A percentile compares a stretch with the other conserved stretches of the same genome.
These are phyloP conservation scores for Colletotrichum acutatum DNA, from an alignment of 2,329 filamentous ascomycete species.

Conservation along the genomic window DNA sequence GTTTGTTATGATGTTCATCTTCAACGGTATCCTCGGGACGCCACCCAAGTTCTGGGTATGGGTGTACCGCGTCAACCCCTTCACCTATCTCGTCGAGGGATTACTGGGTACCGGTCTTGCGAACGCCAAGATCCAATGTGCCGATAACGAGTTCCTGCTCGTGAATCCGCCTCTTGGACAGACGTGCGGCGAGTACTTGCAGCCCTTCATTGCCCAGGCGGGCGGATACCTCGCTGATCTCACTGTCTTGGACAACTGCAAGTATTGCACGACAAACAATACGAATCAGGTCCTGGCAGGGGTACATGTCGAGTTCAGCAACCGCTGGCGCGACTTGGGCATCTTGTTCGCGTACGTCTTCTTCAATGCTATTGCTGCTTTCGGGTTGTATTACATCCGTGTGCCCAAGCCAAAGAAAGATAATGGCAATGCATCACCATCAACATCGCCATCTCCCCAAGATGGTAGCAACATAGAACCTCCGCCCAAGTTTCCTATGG, in stretches of 20 bases:
- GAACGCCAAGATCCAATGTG: constrained; percentile 69
- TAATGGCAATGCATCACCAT: neutral
- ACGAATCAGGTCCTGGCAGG: constrained; percentile 28
- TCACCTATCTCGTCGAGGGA: constrained; percentile 78
- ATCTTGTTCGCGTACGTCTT: constrained; percentile 64
- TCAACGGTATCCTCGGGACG: constrained; percentile 77
- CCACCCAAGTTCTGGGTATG: constrained; percentile 83
- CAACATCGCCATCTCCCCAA: neutral
- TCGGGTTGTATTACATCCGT: constrained; percentile 64
- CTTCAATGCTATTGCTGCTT: constrained; percentile 64
- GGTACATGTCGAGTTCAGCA: constrained; percentile 55
- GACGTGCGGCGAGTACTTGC: constrained; percentile 69
- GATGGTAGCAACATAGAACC: neutral
- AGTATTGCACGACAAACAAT: constrained; percentile 20
- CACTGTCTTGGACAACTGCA: constrained; percentile 44
- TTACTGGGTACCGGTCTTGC: constrained; percentile 74
- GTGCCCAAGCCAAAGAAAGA: constrained; percentile 53
- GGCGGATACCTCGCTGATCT: constrained; percentile 62
- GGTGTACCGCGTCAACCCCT: constrained; percentile 79
- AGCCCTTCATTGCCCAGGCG: constrained; percentile 51
- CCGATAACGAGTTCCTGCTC: constrained; percentile 70
- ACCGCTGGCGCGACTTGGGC: constrained; percentile 68
- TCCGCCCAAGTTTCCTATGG: neutral
- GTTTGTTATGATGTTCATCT: constrained; percentile 73
- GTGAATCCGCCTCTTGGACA: constrained; percentile 66